These are phyloP conservation scores for Ligustrum vulgare DNA, from an alignment of 257 asterid species.

Conservation along the genomic window DNA sequence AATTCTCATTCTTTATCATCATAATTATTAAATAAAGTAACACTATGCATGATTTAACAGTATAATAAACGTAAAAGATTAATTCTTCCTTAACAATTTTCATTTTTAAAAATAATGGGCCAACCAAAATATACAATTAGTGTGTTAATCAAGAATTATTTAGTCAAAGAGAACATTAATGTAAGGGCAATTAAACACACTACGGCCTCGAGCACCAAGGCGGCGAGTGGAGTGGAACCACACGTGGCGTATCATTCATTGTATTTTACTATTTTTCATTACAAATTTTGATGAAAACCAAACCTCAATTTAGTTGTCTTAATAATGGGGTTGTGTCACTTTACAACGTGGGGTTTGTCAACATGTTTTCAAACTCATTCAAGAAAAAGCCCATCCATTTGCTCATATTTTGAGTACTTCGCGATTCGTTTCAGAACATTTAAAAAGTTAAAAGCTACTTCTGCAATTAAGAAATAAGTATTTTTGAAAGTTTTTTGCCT, in stretches of 20 bases:
- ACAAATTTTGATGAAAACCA: slow-evolving; percentile 9
- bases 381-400: not conserved
- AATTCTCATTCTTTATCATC: too few relatives aligned
- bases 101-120: not conserved
- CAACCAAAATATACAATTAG: not conserved
- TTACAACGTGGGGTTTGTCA: slow-evolving; percentile 24
- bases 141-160: not conserved
- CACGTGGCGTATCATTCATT: slow-evolving; percentile 26
- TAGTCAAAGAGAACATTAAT: slow-evolving; percentile 27
- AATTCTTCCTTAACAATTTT: too few relatives aligned
- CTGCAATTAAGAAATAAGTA: too few relatives aligned
- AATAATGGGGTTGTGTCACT: slow-evolving; percentile 17
- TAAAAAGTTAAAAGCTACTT: too few relatives aligned
- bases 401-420: not conserved
- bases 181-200: not conserved
- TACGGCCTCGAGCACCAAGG: slow-evolving; percentile 27
- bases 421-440: too few relatives aligned
- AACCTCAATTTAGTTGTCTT: slow-evolving; percentile 1
- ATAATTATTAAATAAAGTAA: too few relatives aligned
- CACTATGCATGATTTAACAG: too few relatives aligned
- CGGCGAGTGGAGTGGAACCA: slow-evolving; percentile 35
- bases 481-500: too few relatives aligned
- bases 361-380: slow-evolving; percentile 1
- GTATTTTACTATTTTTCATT: not conserved
- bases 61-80: too few relatives aligned